Evolutionary conservation across 768 basidiomycete species (phyloP).

Genomic region (Mycena amicta): DNA sequence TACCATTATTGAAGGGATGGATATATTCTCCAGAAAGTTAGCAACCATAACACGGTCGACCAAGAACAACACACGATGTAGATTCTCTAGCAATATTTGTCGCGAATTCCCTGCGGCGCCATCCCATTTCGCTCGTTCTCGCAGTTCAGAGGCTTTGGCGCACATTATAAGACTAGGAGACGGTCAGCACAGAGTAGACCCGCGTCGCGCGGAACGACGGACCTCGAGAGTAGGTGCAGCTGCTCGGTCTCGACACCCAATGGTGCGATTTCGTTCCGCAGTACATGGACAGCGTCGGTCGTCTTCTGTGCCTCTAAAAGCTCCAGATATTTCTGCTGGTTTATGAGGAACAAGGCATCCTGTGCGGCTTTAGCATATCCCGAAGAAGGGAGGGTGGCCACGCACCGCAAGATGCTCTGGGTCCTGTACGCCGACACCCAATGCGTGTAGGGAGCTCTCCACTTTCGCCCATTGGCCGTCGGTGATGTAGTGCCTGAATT

Average conservation of each 20-base stretch:
- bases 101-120: conserved; percentile 84
- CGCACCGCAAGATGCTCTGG: conserved; percentile 72
- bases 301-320: conserved; percentile 80
- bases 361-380: conserved; percentile 33
- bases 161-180: conserved; percentile 86
- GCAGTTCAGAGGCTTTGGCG: conserved; percentile 78
- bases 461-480: conserved; percentile 83
- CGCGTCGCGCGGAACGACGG: conserved; percentile 21
- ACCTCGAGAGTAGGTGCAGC: conserved; percentile 89
- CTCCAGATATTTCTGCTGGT: conserved; percentile 96
- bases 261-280: conserved; percentile 88
- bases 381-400: conserved; percentile 12
- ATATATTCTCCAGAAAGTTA: conserved; percentile 66
- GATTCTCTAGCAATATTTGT: conserved; percentile 66
- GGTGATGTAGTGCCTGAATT: conserved; percentile 80
- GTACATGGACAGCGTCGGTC: conserved; percentile 79
- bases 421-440: conserved; percentile 60
- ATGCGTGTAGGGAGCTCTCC: conserved; percentile 62
- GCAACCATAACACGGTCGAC: not conserved
- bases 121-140: conserved; percentile 84
- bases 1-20: conserved; percentile 89
- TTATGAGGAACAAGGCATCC: conserved; percentile 86
- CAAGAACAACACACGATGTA: conserved; percentile 70
- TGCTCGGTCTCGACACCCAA: conserved; percentile 78
- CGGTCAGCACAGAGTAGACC: conserved; percentile 14